A percentile compares a stretch with the other conserved stretches of the same genome.
phyloP scores from a whole-genome alignment of 345 rosid species.

The Acer negundo region DNA sequence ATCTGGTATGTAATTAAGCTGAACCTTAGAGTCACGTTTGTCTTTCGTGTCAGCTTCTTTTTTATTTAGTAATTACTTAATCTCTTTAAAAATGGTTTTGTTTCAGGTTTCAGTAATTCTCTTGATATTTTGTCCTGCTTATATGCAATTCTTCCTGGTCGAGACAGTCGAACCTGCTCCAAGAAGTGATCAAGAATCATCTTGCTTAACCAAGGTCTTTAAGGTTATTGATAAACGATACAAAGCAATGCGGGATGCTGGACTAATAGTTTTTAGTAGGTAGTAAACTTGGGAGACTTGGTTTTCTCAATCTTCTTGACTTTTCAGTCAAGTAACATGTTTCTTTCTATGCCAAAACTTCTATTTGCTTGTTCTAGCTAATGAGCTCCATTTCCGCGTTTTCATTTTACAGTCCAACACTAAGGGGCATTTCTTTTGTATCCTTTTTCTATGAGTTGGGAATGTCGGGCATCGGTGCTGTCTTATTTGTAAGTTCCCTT shows the following conservation, averaged over 20 bases:
- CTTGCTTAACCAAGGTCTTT: conserved; percentile 29
- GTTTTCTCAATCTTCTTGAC: neutral
- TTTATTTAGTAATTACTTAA: neutral
- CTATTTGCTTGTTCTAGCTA: neutral
- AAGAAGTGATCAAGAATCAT: conserved; percentile 34
- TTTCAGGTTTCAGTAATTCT: conserved; percentile 51
- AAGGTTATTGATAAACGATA: conserved; percentile 34
- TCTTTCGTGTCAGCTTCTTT: neutral
- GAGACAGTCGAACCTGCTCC: conserved; percentile 38
- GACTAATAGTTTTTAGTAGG: conserved; percentile 41
- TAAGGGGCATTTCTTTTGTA: conserved; percentile 48
- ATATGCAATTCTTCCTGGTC: conserved; percentile 43
- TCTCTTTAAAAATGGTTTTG: neutral
- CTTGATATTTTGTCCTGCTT: conserved; percentile 43
- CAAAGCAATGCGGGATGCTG: conserved; percentile 50
- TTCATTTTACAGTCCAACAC: conserved; percentile 48
- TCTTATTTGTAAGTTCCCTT: conserved; percentile 41
- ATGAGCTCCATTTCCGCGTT: conserved; percentile 5
- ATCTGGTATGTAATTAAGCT: conserved; percentile 32
- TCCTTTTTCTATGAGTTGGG: conserved; percentile 59
- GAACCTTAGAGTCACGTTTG: neutral
- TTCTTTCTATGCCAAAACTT: neutral
- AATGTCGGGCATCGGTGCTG: conserved; percentile 54
- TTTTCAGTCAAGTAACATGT: neutral
- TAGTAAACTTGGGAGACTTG: neutral